A percentile compares a stretch with the other conserved stretches of the same genome.
These are phyloP conservation scores for Exophiala aquamarina DNA, from an alignment of 2,329 filamentous ascomycete genomes.

Conservation along the genomic window DNA sequence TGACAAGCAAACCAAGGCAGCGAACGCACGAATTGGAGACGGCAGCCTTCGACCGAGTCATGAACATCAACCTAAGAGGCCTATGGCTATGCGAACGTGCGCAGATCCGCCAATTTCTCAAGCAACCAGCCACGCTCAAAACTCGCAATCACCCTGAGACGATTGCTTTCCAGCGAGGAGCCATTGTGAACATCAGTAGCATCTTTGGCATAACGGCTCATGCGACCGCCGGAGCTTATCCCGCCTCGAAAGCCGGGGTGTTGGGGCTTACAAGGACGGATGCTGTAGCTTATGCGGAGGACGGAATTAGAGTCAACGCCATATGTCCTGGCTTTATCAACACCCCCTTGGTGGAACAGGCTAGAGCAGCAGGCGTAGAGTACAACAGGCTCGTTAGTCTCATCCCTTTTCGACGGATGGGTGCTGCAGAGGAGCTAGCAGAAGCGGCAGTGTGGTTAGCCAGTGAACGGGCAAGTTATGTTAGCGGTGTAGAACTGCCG, in stretches of 20 bases:
- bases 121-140: conserved; percentile 45
- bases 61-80: conserved; percentile 56
- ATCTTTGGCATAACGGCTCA: conserved; percentile 50
- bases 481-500: conserved; percentile 29
- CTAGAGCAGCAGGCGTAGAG: conserved; percentile 9
- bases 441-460: conserved; percentile 33
- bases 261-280: conserved; percentile 52
- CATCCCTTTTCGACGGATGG: conserved; percentile 29
- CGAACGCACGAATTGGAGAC: conserved; percentile 26
- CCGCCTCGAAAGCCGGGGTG: conserved; percentile 18
- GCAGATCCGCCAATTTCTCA: conserved; percentile 36
- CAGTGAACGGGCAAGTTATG: conserved; percentile 33
- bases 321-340: conserved; percentile 47
- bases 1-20: conserved; percentile 30
- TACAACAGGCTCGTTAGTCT: conserved; percentile 9
- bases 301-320: conserved; percentile 44
- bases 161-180: conserved; percentile 45
- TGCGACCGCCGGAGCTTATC: conserved; percentile 14
- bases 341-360: conserved; percentile 33
- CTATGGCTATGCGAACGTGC: conserved; percentile 59
- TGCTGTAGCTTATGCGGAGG: conserved; percentile 51
- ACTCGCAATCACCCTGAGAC: conserved; percentile 62
- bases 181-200: conserved; percentile 54
- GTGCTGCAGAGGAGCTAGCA: conserved; percentile 33
- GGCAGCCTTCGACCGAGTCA: conserved; percentile 32